Percentiles rank a stretch among this genome's conserved stretches.
Evolutionary conservation across 495 filamentous ascomycete species (phyloP).

Genomic region (Neurospora sp.): DNA sequence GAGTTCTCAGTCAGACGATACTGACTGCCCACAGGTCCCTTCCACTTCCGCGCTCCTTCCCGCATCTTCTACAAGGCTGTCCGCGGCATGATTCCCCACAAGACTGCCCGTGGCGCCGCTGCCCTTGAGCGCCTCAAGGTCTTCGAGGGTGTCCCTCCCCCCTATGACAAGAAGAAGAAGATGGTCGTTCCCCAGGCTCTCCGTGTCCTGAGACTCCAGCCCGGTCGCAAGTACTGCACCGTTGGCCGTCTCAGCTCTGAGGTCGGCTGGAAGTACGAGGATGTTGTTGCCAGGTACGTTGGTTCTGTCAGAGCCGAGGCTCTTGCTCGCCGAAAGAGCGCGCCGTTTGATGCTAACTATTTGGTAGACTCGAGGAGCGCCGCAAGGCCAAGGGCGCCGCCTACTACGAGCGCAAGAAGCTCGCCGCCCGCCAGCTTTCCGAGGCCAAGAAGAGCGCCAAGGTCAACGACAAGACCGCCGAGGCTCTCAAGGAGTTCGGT

Average conservation of each 20-base stretch:
- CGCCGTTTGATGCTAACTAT: slow-evolving; percentile 28
- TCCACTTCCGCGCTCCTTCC: slow-evolving; percentile 98
- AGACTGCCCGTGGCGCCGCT: slow-evolving; percentile 92
- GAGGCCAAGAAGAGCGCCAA: slow-evolving; percentile 87
- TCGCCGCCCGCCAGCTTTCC: slow-evolving; percentile 71
- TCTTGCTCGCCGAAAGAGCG: not conserved
- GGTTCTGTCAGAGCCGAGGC: not conserved
- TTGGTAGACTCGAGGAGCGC: slow-evolving; percentile 86
- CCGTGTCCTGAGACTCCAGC: slow-evolving; percentile 86
- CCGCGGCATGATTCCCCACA: slow-evolving; percentile 99
- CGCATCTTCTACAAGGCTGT: slow-evolving; percentile 99
- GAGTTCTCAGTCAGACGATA: slow-evolving; percentile 6
- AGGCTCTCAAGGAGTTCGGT: slow-evolving; percentile 44
- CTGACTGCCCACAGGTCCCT: slow-evolving; percentile 64
- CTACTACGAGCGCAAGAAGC: slow-evolving; percentile 99
- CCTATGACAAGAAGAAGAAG: slow-evolving; percentile 99
- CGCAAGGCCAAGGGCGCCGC: slow-evolving; percentile 97
- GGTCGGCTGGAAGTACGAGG: slow-evolving; percentile 99
- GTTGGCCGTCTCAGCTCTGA: slow-evolving; percentile 96
- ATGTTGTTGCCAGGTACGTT: slow-evolving; percentile 90
- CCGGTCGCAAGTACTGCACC: slow-evolving; percentile 98
- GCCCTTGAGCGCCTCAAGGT: slow-evolving; percentile 97
- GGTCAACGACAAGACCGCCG: slow-evolving; percentile 58
- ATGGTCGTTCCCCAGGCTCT: slow-evolving; percentile 98
- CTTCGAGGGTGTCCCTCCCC: slow-evolving; percentile 98